A percentile compares a stretch with the other conserved stretches of the same genome.
These are phyloP conservation scores for Magnaporthiopsis rhizophila DNA, from an alignment of 2,329 filamentous ascomycete genomes.

Conservation along the genomic window DNA sequence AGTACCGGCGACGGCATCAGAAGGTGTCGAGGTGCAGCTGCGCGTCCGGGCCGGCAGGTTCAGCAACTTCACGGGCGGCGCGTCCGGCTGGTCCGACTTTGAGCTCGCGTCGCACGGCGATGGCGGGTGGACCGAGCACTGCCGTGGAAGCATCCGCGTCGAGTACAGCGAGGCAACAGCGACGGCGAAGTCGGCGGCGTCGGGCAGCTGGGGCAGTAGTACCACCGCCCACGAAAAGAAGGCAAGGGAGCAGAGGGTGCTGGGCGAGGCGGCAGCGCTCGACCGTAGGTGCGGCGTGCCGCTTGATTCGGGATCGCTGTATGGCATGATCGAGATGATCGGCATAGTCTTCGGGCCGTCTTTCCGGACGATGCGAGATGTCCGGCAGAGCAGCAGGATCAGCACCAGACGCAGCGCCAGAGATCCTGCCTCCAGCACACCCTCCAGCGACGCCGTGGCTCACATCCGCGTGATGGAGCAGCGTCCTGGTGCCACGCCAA, in stretches of 20 bases:
- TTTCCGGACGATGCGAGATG: background rate
- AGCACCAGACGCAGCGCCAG: background rate
- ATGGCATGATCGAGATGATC: background rate
- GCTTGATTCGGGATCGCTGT: background rate
- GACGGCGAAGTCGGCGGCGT: background rate
- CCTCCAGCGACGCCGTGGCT: background rate
- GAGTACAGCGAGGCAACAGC: slow-evolving; percentile 5
- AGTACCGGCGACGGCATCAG: slow-evolving; percentile 6
- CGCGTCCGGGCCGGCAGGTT: slow-evolving; percentile 9
- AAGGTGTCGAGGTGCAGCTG: slow-evolving; percentile 10
- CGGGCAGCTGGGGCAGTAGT: background rate
- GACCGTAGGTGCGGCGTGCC: background rate
- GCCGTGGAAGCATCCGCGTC: slow-evolving; percentile 8
- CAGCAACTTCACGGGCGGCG: background rate
- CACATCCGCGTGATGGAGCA: background rate
- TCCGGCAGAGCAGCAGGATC: background rate
- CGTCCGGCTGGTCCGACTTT: slow-evolving; percentile 12
- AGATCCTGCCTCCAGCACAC: background rate
- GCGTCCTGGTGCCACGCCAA: background rate
- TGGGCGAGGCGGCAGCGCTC: background rate
- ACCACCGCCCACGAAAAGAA: background rate
- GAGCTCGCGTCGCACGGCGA: slow-evolving; percentile 11
- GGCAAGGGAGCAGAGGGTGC: background rate
- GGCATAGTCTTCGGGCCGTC: slow-evolving; percentile 4
- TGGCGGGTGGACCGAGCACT: slow-evolving; percentile 13